A percentile compares a stretch with the other conserved stretches of the same genome.
Conservation (phyloP, 768 basidiomycete species). For the Boletus rubropictus region DNA sequence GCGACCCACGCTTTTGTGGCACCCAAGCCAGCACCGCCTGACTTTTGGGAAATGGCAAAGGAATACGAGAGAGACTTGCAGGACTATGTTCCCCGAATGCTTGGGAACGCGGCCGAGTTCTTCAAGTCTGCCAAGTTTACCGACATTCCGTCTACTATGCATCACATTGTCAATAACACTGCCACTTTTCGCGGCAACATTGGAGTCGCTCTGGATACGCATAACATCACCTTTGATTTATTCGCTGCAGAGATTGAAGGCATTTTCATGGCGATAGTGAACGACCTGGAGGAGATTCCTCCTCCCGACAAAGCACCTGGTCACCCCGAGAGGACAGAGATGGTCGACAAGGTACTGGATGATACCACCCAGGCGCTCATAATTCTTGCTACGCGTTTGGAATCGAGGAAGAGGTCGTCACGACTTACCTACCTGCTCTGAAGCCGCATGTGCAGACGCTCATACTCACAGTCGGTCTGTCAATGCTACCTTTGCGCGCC, state of each 20-base stretch:
- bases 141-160: constrained; percentile 1
- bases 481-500: not conserved
- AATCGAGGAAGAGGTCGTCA: constrained; percentile 5
- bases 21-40: not conserved
- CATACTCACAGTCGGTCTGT: constrained; percentile 8
- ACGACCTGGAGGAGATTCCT: constrained; percentile 4
- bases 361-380: constrained; percentile 1
- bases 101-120: not conserved
- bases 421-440: not conserved
- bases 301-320: not conserved
- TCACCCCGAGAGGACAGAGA: constrained; percentile 1
- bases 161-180: constrained; percentile 10
- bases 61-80: constrained; percentile 1
- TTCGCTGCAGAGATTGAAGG: constrained; percentile 11
- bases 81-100: constrained; percentile 4
- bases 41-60: constrained; percentile 15
- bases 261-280: constrained; percentile 1
- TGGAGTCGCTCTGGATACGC: constrained; percentile 2
- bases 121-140: constrained; percentile 6
- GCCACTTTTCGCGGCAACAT: constrained; percentile 10
- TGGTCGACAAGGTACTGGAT: constrained; percentile 6
- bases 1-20: not conserved
- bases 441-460: constrained; percentile 5
- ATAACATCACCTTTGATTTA: not conserved
- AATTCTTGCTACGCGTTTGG: not conserved